A percentile compares a stretch with the other conserved stretches of the same genome.
Evolutionary conservation across 768 basidiomycete genomes (phyloP).

Genomic region (Rhodotorula kratochvilovae): DNA sequence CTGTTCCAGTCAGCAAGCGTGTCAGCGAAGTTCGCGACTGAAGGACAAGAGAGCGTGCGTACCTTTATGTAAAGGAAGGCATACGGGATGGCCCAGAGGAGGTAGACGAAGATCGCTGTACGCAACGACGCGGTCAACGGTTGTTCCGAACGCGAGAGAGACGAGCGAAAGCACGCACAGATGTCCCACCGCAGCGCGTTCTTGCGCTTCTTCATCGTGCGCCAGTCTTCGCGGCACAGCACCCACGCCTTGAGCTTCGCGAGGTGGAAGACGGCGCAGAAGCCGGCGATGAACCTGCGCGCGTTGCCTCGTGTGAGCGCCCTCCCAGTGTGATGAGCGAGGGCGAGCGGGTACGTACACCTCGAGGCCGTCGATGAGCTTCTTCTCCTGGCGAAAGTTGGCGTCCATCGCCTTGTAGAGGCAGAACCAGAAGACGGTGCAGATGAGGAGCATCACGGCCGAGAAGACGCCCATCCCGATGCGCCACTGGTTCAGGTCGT

Average conservation of each 20-base stretch:
- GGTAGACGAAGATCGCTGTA: background rate
- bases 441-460: background rate
- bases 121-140: background rate
- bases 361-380: background rate
- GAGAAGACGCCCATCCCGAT: constrained; percentile 3
- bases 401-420: background rate
- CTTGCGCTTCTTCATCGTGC: background rate
- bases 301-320: too few relatives aligned
- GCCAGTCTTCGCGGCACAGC: background rate
- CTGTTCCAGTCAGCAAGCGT: too few relatives aligned
- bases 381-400: background rate
- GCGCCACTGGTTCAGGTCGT: constrained; percentile 2
- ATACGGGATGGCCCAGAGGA: background rate
- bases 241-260: too few relatives aligned
- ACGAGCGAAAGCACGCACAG: background rate
- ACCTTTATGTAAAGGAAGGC: background rate
- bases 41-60: too few relatives aligned
- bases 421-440: background rate
- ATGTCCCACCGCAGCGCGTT: background rate
- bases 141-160: background rate
- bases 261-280: background rate
- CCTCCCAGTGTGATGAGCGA: too few relatives aligned
- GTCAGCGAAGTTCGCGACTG: too few relatives aligned
- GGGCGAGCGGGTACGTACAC: background rate
- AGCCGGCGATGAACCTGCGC: background rate